Evolutionary conservation across 345 rosid species (phyloP).

Genomic region (Nephelium lappaceum): DNA sequence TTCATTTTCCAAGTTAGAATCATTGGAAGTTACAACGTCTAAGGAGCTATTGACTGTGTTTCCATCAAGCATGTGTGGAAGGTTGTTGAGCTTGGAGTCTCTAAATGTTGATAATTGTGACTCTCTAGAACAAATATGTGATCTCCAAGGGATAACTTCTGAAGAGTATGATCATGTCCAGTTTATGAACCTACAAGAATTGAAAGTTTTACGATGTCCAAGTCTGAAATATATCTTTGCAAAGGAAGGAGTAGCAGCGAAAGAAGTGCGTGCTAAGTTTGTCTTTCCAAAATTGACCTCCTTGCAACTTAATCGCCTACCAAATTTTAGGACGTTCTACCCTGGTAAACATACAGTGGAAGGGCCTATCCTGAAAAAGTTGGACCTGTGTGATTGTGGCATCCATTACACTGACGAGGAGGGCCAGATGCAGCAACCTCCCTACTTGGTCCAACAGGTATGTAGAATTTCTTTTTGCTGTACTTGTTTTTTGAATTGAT

Average conservation of each 20-base stretch:
- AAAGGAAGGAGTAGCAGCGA: slow-evolving; percentile 3
- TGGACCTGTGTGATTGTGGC: not conserved
- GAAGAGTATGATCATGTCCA: not conserved
- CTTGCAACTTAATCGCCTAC: not conserved
- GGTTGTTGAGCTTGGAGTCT: not conserved
- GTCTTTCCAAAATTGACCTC: slow-evolving; percentile 21
- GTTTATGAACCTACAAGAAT: not conserved
- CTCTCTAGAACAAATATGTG: not conserved
- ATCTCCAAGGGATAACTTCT: not conserved
- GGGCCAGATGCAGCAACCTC: not conserved
- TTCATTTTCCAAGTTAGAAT: not conserved
- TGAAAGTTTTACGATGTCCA: not conserved
- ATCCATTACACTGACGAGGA: not conserved
- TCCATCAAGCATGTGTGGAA: not conserved
- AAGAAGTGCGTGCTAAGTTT: slow-evolving; percentile 3
- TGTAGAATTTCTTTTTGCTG: too few relatives aligned
- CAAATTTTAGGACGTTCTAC: slow-evolving; percentile 26
- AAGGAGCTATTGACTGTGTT: too few relatives aligned
- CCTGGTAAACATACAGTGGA: slow-evolving; percentile 19
- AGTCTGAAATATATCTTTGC: not conserved
- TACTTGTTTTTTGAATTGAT: not conserved
- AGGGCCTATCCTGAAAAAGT: slow-evolving; percentile 18
- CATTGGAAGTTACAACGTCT: not conserved
- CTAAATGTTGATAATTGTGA: not conserved
- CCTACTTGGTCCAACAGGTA: slow-evolving; percentile 15